Percentiles rank a stretch among this genome's conserved stretches.
These are phyloP conservation scores for Yamadazyma epiphylla DNA, from an alignment of 1,139 yeast species.

Conservation along the genomic window DNA sequence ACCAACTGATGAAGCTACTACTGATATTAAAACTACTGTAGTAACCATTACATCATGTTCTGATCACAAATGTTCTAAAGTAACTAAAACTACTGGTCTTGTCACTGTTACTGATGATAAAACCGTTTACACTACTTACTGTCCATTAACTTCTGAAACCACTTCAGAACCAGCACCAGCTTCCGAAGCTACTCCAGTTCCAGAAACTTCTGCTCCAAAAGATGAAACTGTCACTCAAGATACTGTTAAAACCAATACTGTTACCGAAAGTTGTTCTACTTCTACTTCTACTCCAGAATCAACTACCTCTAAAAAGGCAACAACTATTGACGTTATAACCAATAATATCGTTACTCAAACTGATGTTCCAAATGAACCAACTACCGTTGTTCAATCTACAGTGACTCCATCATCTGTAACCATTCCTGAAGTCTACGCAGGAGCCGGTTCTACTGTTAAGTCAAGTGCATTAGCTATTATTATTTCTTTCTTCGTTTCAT, in stretches of 20 bases:
- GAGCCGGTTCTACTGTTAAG: slow-evolving; percentile 13
- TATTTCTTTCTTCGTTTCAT: slow-evolving; percentile 15
- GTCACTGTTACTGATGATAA: slow-evolving; percentile 37
- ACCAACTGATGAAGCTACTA: slow-evolving; percentile 6
- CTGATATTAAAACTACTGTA: slow-evolving; percentile 14
- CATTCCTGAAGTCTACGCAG: slow-evolving; percentile 16
- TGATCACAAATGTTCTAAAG: slow-evolving; percentile 13
- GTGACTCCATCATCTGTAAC: slow-evolving; percentile 5
- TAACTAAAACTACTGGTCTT: slow-evolving; percentile 21
- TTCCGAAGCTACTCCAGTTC: slow-evolving; percentile 13
- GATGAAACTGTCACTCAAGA: slow-evolving; percentile 3
- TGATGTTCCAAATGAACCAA: slow-evolving; percentile 13
- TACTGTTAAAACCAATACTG: not conserved
- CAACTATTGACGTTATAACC: slow-evolving; percentile 29
- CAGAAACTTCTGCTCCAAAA: slow-evolving; percentile 16
- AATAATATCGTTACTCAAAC: slow-evolving; percentile 26
- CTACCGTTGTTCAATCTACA: slow-evolving; percentile 6
- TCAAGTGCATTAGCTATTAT: slow-evolving; percentile 17
- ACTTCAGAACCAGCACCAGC: not conserved
- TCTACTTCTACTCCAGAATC: slow-evolving; percentile 5
- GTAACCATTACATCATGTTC: slow-evolving; percentile 20
- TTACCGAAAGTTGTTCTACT: not conserved
- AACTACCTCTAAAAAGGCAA: slow-evolving; percentile 4
- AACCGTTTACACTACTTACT: slow-evolving; percentile 48
- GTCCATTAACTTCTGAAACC: slow-evolving; percentile 29